Base-by-base conservation (phyloP, 2,329 filamentous ascomycete genomes). In the Diaporthe velutina region DNA sequence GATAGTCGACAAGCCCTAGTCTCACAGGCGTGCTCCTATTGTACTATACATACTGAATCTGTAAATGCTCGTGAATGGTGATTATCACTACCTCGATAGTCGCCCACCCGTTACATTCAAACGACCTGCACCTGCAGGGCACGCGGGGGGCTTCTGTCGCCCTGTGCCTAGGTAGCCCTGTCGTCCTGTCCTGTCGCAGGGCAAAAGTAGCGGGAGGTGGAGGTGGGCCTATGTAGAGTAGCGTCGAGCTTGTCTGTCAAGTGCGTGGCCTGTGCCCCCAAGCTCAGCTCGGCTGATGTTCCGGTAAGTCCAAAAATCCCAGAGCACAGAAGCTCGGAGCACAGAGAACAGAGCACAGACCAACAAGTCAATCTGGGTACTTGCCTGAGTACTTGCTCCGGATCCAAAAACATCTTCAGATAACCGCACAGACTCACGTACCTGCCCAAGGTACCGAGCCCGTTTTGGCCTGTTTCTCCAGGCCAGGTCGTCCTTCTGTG, bases 221-320 rank as follows among this genome's bases (percentile, higher is more conserved):
- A 38, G 4, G 64, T 52, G 64, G 64, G 45, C 30, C 64, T 22
- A 25, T 15, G 19, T 45, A 67, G 45, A 50, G 64, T 67, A 67
- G 64, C 64, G 64, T 67, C 64, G 64, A 67, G 64, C 64, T 52
- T 67, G 64, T 52, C 45, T 67, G 45, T 52, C 61, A 67, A 52
- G 45, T 52, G 22, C 30, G 45, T 67, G 61, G 61, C 61, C 61
- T 67, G 66, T 64, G 66, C 42, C 38, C n/a, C 73, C 50, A 54
- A 48, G 48, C 73, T 61, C 58, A 66, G 68, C 68, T 71, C 68
- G 73, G 68, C 73, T 74, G 30, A 57, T 50, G 57, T 67, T 42
- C 55, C 68, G 67, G 73, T 35, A 58, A 64, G 68, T 58, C 73
- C 66, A 57, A 54, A 35, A 25, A 38, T 15, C 38, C 38, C 48